A percentile compares a stretch with the other conserved stretches of the same genome.
Conservation (phyloP, 148 eudicot species). For the Pharnaceum exiguum region DNA sequence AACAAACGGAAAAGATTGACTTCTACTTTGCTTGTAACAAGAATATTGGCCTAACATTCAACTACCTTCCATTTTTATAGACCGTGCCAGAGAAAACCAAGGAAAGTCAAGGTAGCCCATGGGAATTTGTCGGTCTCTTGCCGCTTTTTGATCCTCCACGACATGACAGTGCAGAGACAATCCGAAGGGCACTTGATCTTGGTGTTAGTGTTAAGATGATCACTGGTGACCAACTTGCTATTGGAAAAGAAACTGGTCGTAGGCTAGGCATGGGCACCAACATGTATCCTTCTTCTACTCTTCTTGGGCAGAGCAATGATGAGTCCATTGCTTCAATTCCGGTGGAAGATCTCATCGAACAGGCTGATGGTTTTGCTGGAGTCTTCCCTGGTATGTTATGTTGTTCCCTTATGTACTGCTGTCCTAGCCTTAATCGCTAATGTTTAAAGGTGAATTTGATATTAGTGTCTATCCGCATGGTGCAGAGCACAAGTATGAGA, state of each 20-base stretch:
- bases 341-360: slow-evolving; percentile 79
- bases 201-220: slow-evolving; percentile 99
- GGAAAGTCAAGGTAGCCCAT: slow-evolving; percentile 67
- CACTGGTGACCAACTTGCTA: slow-evolving; percentile 96
- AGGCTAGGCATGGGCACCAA: slow-evolving; percentile 97
- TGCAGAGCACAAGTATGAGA: slow-evolving; percentile 93
- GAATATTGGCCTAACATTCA: not conserved
- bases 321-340: slow-evolving; percentile 61
- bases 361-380: slow-evolving; percentile 96
- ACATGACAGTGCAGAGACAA: slow-evolving; percentile 97
- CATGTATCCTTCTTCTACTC: slow-evolving; percentile 92
- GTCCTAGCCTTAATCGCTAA: not conserved
- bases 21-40: not conserved
- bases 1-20: not conserved
- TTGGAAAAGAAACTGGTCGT: slow-evolving; percentile 92
- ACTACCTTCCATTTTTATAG: slow-evolving; percentile 21
- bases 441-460: not conserved
- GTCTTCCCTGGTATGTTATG: slow-evolving; percentile 73
- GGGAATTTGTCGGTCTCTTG: slow-evolving; percentile 90
- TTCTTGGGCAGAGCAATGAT: slow-evolving; percentile 62
- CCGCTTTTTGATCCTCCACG: slow-evolving; percentile 96
- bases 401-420: not conserved
- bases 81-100: slow-evolving; percentile 68
- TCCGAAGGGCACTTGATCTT: slow-evolving; percentile 78
- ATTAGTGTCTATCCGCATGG: not conserved